Evolutionary conservation across 163 green algal genomes (phyloP).

Genomic region (Volvox carteri): DNA sequence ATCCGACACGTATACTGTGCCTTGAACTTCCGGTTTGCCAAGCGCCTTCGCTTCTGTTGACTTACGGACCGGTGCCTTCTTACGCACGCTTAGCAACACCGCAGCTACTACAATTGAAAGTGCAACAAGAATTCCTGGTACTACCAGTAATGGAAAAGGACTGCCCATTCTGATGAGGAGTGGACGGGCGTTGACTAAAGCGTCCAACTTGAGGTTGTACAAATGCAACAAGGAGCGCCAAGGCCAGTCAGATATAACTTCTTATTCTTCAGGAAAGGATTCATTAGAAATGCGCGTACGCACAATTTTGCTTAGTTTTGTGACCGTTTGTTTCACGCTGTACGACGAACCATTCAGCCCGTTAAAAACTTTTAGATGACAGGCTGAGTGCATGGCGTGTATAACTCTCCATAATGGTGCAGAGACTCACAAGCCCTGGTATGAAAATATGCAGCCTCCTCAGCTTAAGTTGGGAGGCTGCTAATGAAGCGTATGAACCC

Average conservation of each 20-base stretch:
- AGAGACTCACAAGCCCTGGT: too few species aligned
- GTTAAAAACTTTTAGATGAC: too few species aligned
- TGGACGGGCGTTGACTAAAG: background rate
- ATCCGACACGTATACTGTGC: slow-evolving; percentile 27
- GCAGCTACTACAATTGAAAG: background rate
- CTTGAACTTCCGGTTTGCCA: slow-evolving; percentile 12
- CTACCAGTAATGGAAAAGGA: slow-evolving; percentile 5
- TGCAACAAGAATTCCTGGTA: background rate
- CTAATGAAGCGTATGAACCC: too few species aligned
- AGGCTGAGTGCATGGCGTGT: too few species aligned
- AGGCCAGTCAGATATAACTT: too few species aligned
- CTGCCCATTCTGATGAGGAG: slow-evolving; percentile 9
- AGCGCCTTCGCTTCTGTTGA: background rate
- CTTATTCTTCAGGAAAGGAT: too few species aligned
- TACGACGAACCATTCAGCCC: background rate
- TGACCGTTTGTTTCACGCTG: background rate
- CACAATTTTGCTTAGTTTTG: too few species aligned
- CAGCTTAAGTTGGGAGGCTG: too few species aligned
- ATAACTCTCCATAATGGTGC: too few species aligned
- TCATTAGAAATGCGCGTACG: too few species aligned
- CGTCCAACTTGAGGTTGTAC: background rate
- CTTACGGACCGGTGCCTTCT: background rate
- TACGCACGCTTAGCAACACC: background rate
- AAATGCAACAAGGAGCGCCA: background rate
- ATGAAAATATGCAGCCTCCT: too few species aligned